Evolutionary conservation across 805 yeast species (phyloP), one percentile per base, ranked within the genome.

Genomic region (Teunomyces tritomae): DNA sequence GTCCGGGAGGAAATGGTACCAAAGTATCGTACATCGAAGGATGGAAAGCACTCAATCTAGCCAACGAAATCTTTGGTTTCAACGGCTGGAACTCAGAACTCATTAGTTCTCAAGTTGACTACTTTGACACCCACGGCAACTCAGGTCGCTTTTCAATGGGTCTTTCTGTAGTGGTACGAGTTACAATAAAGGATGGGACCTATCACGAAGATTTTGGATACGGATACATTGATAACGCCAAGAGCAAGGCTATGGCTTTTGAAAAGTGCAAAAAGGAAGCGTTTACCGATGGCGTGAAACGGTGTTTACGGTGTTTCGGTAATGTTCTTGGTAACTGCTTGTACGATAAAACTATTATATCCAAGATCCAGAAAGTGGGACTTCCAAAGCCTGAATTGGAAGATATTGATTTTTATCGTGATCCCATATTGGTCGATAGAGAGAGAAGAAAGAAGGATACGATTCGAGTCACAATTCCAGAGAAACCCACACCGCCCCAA

Each of bases 191-290:
- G 56, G 95, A 88, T 61, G 97, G 97, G 0, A 83, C 96, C 0
- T 86, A 72, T 58, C 89, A 84, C 47, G 94, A 86, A 58, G 87
- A 85, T 50, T 74, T 79, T 17, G 97, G 97, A 0, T 78, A 80
- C 52, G 96, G 96, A 5, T 79, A 77, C 44, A 78, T 81, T 17
- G 94, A 87, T 42, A 84, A 83, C 49, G 87, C 88, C 39, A 78
- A 80, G 43, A 74, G 83, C 17, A 84, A 80, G 60, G 85, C 85
- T 2, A 79, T 80, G 68, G 92, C 96, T 0, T 85, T 79, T 61
- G 89, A 82, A 46, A 89, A 87, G 60, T 86, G 95, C 48, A 84
- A 82, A 62, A 87, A 89, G 57, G 94, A 87, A 57, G 94, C 96
- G 0, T 78, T 85, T n/a, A 86, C 91, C 0, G 91, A 87, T 63